A percentile compares a stretch with the other conserved stretches of the same genome.
Evolutionary conservation across 2,329 filamentous ascomycete species (phyloP).

Genomic region (Fusarium nisikadoi): DNA sequence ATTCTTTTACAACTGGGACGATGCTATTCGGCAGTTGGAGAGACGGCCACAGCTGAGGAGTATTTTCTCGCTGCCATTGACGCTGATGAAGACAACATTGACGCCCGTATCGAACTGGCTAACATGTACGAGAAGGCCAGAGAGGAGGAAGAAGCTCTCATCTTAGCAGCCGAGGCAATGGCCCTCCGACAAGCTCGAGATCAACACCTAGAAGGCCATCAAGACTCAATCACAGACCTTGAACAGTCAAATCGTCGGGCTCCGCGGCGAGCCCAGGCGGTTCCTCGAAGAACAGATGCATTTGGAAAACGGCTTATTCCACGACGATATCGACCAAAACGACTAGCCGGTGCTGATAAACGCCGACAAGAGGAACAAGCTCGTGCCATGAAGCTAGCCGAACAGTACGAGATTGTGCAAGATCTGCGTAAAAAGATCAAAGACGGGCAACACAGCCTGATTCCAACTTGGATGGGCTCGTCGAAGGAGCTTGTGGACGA

Average conservation of each 20-base stretch:
- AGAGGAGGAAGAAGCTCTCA: conserved; percentile 79
- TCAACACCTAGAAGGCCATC: conserved; percentile 24
- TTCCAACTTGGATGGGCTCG: conserved; percentile 65
- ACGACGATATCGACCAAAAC: conserved; percentile 57
- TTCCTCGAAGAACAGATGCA: conserved; percentile 14
- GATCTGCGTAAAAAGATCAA: conserved; percentile 56
- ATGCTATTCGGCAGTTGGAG: conserved; percentile 74
- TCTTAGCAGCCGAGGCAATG: conserved; percentile 80
- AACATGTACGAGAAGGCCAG: conserved; percentile 84
- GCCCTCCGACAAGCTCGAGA: conserved; percentile 65
- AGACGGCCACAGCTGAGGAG: conserved; percentile 77
- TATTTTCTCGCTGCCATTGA: conserved; percentile 81
- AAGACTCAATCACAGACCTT: background rate
- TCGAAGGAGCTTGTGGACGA: conserved; percentile 70
- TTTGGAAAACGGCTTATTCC: conserved; percentile 46
- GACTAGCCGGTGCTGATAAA: conserved; percentile 58
- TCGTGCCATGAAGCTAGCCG: conserved; percentile 51
- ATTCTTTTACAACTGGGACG: conserved; percentile 67
- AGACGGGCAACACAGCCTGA: conserved; percentile 56
- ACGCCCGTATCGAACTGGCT: conserved; percentile 81
- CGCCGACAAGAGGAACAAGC: conserved; percentile 57
- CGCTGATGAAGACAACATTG: conserved; percentile 75
- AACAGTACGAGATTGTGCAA: conserved; percentile 58
- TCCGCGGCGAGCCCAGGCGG: conserved; percentile 17
- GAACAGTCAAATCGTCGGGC: conserved; percentile 16